Conservation (phyloP, 805 yeast species). For the Kockiozyma suomiensis region DNA sequence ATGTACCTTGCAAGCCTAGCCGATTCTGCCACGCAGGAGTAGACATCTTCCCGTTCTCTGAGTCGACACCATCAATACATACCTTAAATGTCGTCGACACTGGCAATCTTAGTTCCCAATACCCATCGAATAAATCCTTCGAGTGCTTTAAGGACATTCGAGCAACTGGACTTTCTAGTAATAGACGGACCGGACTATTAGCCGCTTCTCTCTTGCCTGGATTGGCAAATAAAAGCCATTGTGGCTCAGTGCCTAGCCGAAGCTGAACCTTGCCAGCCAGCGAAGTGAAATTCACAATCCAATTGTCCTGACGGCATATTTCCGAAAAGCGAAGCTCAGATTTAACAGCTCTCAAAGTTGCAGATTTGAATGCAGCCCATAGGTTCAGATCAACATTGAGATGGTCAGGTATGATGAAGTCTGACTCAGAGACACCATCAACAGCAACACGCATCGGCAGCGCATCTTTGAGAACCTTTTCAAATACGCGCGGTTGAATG, state of each 20-base stretch:
- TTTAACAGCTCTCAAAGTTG: background rate
- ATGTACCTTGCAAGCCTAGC: slow-evolving; percentile 9
- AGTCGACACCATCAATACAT: background rate
- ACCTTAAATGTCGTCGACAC: background rate
- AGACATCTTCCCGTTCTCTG: background rate
- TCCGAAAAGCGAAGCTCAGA: slow-evolving; percentile 12
- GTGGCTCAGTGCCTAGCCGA: background rate
- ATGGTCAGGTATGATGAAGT: background rate
- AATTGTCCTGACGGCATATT: slow-evolving; percentile 14
- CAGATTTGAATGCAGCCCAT: background rate
- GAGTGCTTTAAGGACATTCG: slow-evolving; percentile 1
- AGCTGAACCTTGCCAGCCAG: slow-evolving; percentile 6
- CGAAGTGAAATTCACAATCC: slow-evolving; percentile 15
- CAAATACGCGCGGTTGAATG: slow-evolving; percentile 4
- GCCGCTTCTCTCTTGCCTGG: slow-evolving; percentile 10
- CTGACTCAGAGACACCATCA: slow-evolving; percentile 1
- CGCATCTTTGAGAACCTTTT: slow-evolving; percentile 6
- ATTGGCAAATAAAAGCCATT: slow-evolving; percentile 15
- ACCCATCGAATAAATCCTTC: background rate
- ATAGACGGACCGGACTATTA: slow-evolving; percentile 7
- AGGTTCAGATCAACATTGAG: background rate
- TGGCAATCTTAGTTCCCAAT: slow-evolving; percentile 16
- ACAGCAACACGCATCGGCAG: slow-evolving; percentile 16
- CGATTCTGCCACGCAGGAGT: slow-evolving; percentile 16
- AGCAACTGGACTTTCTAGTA: slow-evolving; percentile 20